A percentile compares a stretch with the other conserved stretches of the same genome.
Evolutionary conservation across 345 rosid genomes (phyloP).

Genomic region (Durio zibethinus): DNA sequence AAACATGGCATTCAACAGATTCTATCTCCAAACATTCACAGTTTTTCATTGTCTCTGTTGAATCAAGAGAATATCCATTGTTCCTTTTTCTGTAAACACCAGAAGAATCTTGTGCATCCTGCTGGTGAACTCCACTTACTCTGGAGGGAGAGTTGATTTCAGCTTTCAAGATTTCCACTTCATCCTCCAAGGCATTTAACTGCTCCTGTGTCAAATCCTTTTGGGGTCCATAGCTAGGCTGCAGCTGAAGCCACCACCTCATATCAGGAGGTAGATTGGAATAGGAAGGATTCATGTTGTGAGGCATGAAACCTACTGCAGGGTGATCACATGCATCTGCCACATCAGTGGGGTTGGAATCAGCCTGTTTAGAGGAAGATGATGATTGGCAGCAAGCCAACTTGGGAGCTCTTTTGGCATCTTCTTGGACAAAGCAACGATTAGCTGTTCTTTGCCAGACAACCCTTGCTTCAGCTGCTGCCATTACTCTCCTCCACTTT

Average conservation of each 20-base stretch:
- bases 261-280: slow-evolving; percentile 47
- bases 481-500: slow-evolving; percentile 51
- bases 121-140: slow-evolving; percentile 3
- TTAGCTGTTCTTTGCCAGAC: slow-evolving; percentile 88
- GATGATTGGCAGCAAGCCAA: slow-evolving; percentile 88
- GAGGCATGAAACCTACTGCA: slow-evolving; percentile 53
- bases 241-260: slow-evolving; percentile 72
- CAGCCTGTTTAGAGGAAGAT: slow-evolving; percentile 51
- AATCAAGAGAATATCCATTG: slow-evolving; percentile 30
- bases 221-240: slow-evolving; percentile 55
- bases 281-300: slow-evolving; percentile 44
- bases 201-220: slow-evolving; percentile 51
- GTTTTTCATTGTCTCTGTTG: slow-evolving; percentile 35
- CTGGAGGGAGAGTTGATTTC: slow-evolving; percentile 27
- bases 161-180: slow-evolving; percentile 39
- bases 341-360: slow-evolving; percentile 42
- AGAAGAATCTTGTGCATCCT: not conserved
- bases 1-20: slow-evolving; percentile 29
- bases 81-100: slow-evolving; percentile 5
- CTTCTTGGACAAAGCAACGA: slow-evolving; percentile 97
- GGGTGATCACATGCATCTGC: slow-evolving; percentile 41
- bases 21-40: slow-evolving; percentile 37
- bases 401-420: slow-evolving; percentile 95
- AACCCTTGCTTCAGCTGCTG: slow-evolving; percentile 89
- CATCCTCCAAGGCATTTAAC: slow-evolving; percentile 41